Evolutionary conservation across 1,139 yeast species (phyloP).

Genomic region (Candida sp.): DNA sequence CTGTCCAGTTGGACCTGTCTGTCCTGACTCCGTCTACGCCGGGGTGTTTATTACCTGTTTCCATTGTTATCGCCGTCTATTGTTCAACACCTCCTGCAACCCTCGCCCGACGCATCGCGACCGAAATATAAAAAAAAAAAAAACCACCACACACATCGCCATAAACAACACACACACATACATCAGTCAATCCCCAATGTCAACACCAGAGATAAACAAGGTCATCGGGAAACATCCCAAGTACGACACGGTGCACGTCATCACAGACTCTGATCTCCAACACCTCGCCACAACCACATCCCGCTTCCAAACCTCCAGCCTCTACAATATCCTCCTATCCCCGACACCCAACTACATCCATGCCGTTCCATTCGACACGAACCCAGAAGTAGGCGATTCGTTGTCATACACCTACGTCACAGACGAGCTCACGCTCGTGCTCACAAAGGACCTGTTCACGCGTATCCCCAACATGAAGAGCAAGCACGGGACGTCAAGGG

Average conservation of each 20-base stretch:
- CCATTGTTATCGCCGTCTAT: not conserved
- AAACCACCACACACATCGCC: not conserved
- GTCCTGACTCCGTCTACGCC: too few relatives aligned
- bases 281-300: not conserved
- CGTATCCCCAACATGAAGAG: conserved; percentile 2
- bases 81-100: not conserved
- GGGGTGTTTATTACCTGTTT: too few relatives aligned
- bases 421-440: not conserved
- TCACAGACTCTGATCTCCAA: conserved; percentile 2
- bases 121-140: not conserved
- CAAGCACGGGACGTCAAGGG: not conserved
- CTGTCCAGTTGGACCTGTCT: not conserved
- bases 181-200: too few relatives aligned
- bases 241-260: conserved; percentile 6
- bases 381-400: not conserved
- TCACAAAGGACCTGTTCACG: not conserved
- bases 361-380: not conserved
- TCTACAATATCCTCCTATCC: not conserved
- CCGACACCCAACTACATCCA: not conserved
- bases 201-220: not conserved
- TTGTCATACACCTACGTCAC: too few relatives aligned
- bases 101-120: not conserved
- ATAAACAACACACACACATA: not conserved
- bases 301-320: not conserved
- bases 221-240: conserved; percentile 4